Evolutionary conservation across 805 yeast species (phyloP).

Genomic region (Wickerhamomyces silvicola): DNA sequence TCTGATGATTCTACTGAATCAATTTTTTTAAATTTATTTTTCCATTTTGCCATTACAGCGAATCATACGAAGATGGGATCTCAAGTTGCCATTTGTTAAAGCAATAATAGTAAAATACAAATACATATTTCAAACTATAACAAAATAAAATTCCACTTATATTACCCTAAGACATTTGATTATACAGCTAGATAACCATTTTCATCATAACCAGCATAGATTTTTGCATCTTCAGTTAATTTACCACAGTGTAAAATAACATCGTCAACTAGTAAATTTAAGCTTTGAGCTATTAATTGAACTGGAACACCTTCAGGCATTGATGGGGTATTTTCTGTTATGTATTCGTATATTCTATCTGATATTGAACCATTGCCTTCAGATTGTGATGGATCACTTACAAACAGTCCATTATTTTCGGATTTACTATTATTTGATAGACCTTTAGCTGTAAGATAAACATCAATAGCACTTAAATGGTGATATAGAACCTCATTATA

Average conservation of each 20-base stretch:
- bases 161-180: too few relatives aligned
- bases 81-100: too few relatives aligned
- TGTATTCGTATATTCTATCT: constrained; percentile 43
- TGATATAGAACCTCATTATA: constrained; percentile 67
- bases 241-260: constrained; percentile 44
- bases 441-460: constrained; percentile 53
- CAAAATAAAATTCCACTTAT: too few relatives aligned
- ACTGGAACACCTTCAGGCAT: constrained; percentile 78
- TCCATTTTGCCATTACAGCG: too few relatives aligned
- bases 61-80: too few relatives aligned
- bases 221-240: constrained; percentile 60
- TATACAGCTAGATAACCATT: constrained; percentile 49
- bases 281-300: constrained; percentile 49
- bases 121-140: too few relatives aligned
- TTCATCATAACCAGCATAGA: constrained; percentile 67
- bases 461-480: constrained; percentile 54
- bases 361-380: constrained; percentile 25
- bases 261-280: constrained; percentile 42
- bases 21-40: too few relatives aligned
- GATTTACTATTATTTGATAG: constrained; percentile 14
- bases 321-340: constrained; percentile 42
- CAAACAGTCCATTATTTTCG: constrained; percentile 33
- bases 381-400: constrained; percentile 30
- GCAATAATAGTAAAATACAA: too few relatives aligned
- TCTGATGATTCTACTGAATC: too few relatives aligned